Conservation (phyloP, 1,284 basidiomycete species). For the Tilletiopsis washingtonensis region DNA sequence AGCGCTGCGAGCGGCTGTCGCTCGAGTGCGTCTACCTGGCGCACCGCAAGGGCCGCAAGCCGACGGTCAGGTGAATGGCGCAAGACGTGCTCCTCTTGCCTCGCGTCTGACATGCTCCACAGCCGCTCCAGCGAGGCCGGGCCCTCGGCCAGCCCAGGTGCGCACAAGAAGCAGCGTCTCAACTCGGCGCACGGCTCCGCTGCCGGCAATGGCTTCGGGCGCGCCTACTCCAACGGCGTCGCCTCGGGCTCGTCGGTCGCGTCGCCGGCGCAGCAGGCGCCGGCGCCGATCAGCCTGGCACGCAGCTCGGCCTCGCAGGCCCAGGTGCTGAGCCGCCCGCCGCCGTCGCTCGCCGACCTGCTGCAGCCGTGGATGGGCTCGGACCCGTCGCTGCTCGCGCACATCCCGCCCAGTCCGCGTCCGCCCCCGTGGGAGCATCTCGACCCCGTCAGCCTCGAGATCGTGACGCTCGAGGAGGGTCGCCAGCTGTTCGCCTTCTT, state of each 20-base stretch:
- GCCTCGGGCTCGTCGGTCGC: no score
- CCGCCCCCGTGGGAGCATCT: conserved; percentile 10
- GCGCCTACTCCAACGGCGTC: conserved; percentile 16
- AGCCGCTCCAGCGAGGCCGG: conserved; percentile 12
- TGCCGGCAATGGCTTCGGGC: neutral
- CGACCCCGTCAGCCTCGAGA: conserved; percentile 17
- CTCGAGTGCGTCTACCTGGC: conserved; percentile 21
- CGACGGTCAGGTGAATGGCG: conserved; percentile 11
- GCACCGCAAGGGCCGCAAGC: conserved; percentile 19
- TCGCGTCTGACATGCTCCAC: no score
- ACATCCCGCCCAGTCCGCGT: conserved; percentile 4
- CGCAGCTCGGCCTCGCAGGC: no score
- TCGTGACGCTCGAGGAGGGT: conserved; percentile 15
- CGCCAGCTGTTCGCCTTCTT: conserved; percentile 18
- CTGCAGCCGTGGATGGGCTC: no score
- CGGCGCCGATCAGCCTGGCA: no score
- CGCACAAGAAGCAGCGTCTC: no score
- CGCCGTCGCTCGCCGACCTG: no score
- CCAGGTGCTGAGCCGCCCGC: no score
- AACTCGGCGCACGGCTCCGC: neutral
- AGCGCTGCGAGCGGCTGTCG: conserved; percentile 19
- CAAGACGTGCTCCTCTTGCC: conserved; percentile 7
- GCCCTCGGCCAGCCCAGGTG: conserved; percentile 9
- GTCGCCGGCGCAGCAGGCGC: no score
- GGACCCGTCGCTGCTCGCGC: no score